Evolutionary conservation across 2,329 filamentous ascomycete genomes (phyloP), one percentile per base, ranked within the genome.

Genomic region (Aspergillus phoenicis): DNA sequence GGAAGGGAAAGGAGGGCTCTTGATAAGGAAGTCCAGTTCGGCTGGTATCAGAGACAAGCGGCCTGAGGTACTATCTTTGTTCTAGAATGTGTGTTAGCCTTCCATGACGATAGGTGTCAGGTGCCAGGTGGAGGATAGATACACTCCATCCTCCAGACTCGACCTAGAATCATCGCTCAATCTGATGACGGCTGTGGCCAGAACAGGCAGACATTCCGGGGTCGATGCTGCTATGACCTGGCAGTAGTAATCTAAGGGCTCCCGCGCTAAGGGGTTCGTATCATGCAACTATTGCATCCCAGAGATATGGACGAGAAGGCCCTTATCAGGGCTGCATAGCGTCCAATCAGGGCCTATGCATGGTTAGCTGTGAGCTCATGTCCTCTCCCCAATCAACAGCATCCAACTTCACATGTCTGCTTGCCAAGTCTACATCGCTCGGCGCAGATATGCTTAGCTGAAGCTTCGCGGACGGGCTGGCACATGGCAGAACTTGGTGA

Each of bases 381-480:
- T 24, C 8, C 22, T 15, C 36, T 5, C 5, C 41, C 33, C 33
- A 53, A 53, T 53, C 6, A 47, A 43, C n/a, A 17, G 17, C 28
- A 26, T 11, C 30, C 53, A 45, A 33, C 11, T 41, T 22, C 22
- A 22, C 39, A 11, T 38, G 38, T 28, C 28, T 28, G 38, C 38
- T n/a, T 51, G 39, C 39, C 38, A 20, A 47, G 39, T 56, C 53
- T 26, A 45, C 20, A 30, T 24, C 39, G 45, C 26, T 55, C 41
- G 24, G 22, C 26, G 39, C 26, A 30, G 39, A 51, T 15, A 57
- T 55, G 39, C 49, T 59, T 59, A 22, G 30, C 51, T 59, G 20
- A 60, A 60, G 53, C 59, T 56, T 56, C 39, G 39, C 47, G 47
- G 47, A 10, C 24, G n/a, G 47, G 24, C 47, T 10, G n/a, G 10